Evolutionary conservation across 2,329 filamentous ascomycete genomes (phyloP).

Genomic region (Aspergillus thermomutatus): DNA sequence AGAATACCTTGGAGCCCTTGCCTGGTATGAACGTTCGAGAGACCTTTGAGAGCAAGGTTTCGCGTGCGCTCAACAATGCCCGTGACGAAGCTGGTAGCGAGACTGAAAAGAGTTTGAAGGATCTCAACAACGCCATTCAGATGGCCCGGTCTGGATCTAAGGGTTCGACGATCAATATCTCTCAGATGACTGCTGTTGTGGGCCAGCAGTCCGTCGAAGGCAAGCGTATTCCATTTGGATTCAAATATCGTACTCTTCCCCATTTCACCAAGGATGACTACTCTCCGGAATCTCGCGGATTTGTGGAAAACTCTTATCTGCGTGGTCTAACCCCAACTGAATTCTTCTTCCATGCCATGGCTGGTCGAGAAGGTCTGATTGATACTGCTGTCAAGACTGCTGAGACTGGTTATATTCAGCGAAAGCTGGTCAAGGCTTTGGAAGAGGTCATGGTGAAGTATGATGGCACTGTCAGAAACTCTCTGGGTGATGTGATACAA

Average conservation of each 20-base stretch:
- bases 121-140: slow-evolving; percentile 91
- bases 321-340: slow-evolving; percentile 92
- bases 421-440: slow-evolving; percentile 94
- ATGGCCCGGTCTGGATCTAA: slow-evolving; percentile 98
- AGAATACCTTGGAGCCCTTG: slow-evolving; percentile 83
- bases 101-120: slow-evolving; percentile 88
- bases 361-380: slow-evolving; percentile 98
- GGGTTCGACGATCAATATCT: slow-evolving; percentile 98
- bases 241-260: slow-evolving; percentile 94
- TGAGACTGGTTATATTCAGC: slow-evolving; percentile 98
- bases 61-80: slow-evolving; percentile 87
- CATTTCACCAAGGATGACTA: slow-evolving; percentile 99
- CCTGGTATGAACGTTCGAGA: slow-evolving; percentile 98
- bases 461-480: slow-evolving; percentile 95
- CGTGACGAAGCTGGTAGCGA: slow-evolving; percentile 94
- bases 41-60: slow-evolving; percentile 96
- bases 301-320: slow-evolving; percentile 98
- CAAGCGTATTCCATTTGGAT: slow-evolving; percentile 97
- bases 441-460: slow-evolving; percentile 98
- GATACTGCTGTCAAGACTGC: slow-evolving; percentile 99
- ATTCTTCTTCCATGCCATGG: slow-evolving; percentile 99
- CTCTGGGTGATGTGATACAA: slow-evolving; percentile 90
- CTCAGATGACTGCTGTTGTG: slow-evolving; percentile 97
- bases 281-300: slow-evolving; percentile 92
- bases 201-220: slow-evolving; percentile 98